Conservation (phyloP, 768 basidiomycete genomes). For the Suillus tomentosus region DNA sequence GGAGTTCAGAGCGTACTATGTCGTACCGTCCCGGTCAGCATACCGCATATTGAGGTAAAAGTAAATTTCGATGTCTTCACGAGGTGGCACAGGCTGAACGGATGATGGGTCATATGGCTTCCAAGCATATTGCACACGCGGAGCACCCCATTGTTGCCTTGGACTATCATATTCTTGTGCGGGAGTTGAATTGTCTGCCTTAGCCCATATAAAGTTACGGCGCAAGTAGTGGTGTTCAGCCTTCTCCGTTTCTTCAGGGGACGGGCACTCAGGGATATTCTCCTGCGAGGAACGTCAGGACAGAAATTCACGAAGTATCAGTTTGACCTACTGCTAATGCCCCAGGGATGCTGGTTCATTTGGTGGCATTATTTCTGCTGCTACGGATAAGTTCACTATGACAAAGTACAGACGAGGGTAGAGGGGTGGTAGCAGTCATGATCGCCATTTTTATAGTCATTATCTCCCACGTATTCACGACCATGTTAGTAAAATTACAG, state of each 20-base stretch:
- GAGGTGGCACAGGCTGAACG: constrained; percentile 14
- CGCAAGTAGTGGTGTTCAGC: constrained; percentile 12
- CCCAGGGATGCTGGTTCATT: constrained; percentile 2
- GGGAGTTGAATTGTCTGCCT: neutral
- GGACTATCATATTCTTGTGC: neutral
- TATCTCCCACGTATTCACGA: neutral
- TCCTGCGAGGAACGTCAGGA: neutral
- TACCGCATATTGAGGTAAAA: constrained; percentile 23
- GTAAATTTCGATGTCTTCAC: constrained; percentile 21
- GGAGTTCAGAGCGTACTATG: neutral
- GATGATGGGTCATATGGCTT: constrained; percentile 22
- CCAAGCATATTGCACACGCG: constrained; percentile 10
- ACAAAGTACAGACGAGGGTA: neutral
- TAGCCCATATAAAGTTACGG: constrained; percentile 11
- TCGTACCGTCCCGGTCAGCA: neutral
- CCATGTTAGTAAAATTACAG: too few species aligned
- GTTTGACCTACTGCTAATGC: constrained; percentile 1
- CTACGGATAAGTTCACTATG: neutral
- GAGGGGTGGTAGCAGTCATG: neutral
- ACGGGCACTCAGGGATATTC: neutral
- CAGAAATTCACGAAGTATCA: neutral
- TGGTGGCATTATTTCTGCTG: neutral
- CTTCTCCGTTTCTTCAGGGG: constrained; percentile 4
- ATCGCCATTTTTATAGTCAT: constrained; percentile 3
- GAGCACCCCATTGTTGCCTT: neutral